Conservation (phyloP, 2,329 filamentous ascomycete species). For the Venturia carpophila region DNA sequence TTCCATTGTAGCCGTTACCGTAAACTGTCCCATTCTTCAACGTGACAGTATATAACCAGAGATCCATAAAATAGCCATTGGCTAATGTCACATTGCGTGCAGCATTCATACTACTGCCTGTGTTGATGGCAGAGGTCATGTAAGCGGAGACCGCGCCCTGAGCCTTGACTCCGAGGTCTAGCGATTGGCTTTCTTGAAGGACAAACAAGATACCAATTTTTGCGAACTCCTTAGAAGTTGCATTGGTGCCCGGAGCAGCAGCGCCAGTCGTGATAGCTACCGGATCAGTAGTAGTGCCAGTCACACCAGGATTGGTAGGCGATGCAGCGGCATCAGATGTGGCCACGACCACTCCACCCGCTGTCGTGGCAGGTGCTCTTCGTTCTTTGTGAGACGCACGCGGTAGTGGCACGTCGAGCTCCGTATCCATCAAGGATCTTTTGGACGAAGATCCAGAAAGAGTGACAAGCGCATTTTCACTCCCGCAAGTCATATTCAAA, state of each 20-base stretch:
- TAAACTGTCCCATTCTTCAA: slow-evolving; percentile 18
- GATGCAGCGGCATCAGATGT: slow-evolving; percentile 19
- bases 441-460: slow-evolving; percentile 51
- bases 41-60: slow-evolving; percentile 17
- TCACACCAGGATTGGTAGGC: slow-evolving; percentile 20
- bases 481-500: slow-evolving; percentile 68
- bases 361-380: slow-evolving; percentile 23
- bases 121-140: slow-evolving; percentile 23
- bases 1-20: slow-evolving; percentile 17
- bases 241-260: slow-evolving; percentile 30
- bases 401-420: neutral
- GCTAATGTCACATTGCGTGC: slow-evolving; percentile 25
- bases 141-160: slow-evolving; percentile 36
- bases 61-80: slow-evolving; percentile 22
- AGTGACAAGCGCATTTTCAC: slow-evolving; percentile 80
- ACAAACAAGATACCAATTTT: slow-evolving; percentile 39
- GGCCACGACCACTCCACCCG: slow-evolving; percentile 27
- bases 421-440: neutral
- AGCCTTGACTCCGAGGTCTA: slow-evolving; percentile 36
- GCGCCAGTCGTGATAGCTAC: slow-evolving; percentile 20
- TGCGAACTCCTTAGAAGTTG: slow-evolving; percentile 38
- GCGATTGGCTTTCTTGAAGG: slow-evolving; percentile 34
- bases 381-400: neutral
- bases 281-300: slow-evolving; percentile 20
- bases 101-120: slow-evolving; percentile 20